Evolutionary conservation across 1,284 basidiomycete species (phyloP).

Genomic region (Mycosarcoma mackinlayi): DNA sequence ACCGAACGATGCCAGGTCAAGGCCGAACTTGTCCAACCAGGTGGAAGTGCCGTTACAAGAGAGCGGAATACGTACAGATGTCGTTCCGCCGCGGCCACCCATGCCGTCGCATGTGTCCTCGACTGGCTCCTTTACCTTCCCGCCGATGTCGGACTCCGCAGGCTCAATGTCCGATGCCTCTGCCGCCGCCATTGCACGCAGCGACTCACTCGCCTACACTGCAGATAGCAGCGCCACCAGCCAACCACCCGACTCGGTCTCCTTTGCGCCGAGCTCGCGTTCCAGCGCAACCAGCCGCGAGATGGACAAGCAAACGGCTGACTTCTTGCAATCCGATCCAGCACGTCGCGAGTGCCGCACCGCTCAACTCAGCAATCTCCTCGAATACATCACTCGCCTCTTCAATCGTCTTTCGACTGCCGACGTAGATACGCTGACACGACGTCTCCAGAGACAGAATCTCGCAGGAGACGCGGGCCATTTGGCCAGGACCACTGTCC

Average conservation of each 20-base stretch:
- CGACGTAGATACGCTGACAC: constrained; percentile 87
- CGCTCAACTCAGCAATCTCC: constrained; percentile 72
- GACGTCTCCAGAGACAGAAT: constrained; percentile 89
- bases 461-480: constrained; percentile 86
- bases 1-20: no score
- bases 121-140: constrained; percentile 23
- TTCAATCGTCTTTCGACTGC: constrained; percentile 80
- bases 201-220: constrained; percentile 32
- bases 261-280: constrained; percentile 38
- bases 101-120: constrained; percentile 13
- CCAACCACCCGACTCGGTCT: constrained; percentile 32
- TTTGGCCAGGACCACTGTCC: constrained; percentile 84
- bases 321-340: constrained; percentile 34
- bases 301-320: constrained; percentile 25
- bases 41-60: no score
- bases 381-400: constrained; percentile 79
- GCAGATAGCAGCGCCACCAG: constrained; percentile 41
- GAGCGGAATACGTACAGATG: no score
- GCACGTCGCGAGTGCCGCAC: constrained; percentile 57
- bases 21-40: no score
- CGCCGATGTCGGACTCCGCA: constrained; percentile 9
- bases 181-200: constrained; percentile 9
- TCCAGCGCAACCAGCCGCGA: constrained; percentile 49
- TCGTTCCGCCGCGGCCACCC: background rate
- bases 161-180: background rate